These are phyloP conservation scores for Salix arbutifolia DNA, from an alignment of 345 rosid genomes.

Conservation along the genomic window DNA sequence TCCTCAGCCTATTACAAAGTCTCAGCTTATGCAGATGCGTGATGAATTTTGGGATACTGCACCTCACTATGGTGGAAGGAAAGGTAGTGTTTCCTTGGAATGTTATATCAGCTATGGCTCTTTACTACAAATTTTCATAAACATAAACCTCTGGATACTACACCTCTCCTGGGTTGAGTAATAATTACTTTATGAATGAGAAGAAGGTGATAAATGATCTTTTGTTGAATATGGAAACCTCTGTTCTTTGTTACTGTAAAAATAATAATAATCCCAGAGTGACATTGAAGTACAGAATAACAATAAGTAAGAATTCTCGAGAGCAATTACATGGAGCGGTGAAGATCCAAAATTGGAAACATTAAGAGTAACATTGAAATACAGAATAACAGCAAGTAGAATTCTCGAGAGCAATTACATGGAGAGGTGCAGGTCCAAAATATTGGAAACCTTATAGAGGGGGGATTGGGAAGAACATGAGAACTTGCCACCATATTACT, in stretches of 20 bases:
- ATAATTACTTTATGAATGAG: background rate
- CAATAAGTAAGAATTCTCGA: background rate
- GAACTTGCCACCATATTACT: background rate
- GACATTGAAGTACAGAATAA: background rate
- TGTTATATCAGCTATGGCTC: background rate
- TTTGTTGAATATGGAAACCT: background rate
- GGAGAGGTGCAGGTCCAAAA: background rate
- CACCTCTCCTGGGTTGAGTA: too few relatives aligned
- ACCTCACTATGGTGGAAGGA: conserved; percentile 87
- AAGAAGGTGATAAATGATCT: background rate
- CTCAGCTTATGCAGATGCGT: conserved; percentile 65
- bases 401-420: background rate
- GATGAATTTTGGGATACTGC: conserved; percentile 98
- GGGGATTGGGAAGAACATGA: background rate
- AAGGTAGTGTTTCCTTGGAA: conserved; percentile 40
- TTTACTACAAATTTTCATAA: background rate
- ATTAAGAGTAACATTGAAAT: background rate
- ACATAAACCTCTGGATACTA: background rate
- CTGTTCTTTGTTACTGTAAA: background rate
- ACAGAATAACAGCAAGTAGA: background rate
- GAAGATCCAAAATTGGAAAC: background rate
- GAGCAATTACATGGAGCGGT: background rate
- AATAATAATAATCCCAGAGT: background rate
- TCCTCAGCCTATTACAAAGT: conserved; percentile 66
- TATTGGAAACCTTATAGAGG: background rate